A percentile compares a stretch with the other conserved stretches of the same genome.
These are phyloP conservation scores for Coemansia sp. DNA, from an alignment of 192 early-diverging fungal species.

Conservation along the genomic window DNA sequence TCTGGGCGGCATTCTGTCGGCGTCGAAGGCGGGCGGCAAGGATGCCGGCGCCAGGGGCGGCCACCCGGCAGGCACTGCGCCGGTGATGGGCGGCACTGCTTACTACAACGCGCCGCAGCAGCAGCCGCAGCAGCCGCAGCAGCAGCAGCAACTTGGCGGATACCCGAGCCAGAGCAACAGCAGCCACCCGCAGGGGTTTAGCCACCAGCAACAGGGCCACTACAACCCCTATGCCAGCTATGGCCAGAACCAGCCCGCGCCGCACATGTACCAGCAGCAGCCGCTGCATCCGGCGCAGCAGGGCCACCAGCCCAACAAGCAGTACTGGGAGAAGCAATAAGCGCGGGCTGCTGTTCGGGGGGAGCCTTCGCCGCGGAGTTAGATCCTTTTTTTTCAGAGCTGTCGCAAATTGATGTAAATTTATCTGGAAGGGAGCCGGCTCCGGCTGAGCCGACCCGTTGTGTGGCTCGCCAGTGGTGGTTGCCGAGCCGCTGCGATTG, in stretches of 20 bases:
- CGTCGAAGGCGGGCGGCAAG: constrained; percentile 35
- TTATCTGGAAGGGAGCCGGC: no score
- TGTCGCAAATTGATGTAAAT: no score
- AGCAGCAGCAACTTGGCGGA: constrained; percentile 36
- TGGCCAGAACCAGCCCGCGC: constrained; percentile 34
- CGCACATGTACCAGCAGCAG: constrained; percentile 50
- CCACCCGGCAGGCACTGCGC: constrained; percentile 33
- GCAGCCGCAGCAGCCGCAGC: constrained; percentile 23
- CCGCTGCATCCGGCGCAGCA: constrained; percentile 22
- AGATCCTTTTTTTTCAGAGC: not conserved
- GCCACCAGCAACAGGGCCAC: constrained; percentile 45
- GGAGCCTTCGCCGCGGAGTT: no score
- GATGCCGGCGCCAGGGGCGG: constrained; percentile 27
- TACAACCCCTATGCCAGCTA: constrained; percentile 46
- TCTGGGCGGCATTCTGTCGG: constrained; percentile 40
- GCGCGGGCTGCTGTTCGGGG: no score
- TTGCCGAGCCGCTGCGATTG: not conserved
- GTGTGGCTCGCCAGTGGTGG: no score
- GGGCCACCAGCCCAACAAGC: constrained; percentile 31
- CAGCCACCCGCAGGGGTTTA: constrained; percentile 29
- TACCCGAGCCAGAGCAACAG: constrained; percentile 44
- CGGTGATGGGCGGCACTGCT: constrained; percentile 47
- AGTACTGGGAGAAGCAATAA: constrained; percentile 47
- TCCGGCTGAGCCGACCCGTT: not conserved
- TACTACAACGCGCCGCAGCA: constrained; percentile 52